Percentiles rank a stretch among this genome's conserved stretches.
phyloP scores from a whole-genome alignment of 768 basidiomycete species.

The Naematelia encephala region DNA sequence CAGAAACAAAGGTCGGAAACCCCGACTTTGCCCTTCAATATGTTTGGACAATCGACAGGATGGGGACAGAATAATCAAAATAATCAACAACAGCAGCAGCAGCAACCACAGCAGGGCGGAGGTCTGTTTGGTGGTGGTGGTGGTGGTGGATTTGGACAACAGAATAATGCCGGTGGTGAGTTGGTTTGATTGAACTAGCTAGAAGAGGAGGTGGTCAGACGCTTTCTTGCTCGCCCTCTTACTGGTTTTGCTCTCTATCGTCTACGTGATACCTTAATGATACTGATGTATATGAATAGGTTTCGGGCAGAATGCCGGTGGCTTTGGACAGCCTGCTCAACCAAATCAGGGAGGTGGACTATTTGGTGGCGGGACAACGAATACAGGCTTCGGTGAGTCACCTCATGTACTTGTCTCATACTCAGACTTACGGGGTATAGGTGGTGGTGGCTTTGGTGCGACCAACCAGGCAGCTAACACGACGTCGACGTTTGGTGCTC shows the following conservation, averaged over 20 bases:
- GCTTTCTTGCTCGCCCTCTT: too few species aligned
- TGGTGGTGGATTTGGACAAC: slow-evolving; percentile 46
- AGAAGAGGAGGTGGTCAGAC: too few species aligned
- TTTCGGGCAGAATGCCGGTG: slow-evolving; percentile 59
- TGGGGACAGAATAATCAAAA: slow-evolving; percentile 54
- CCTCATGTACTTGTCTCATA: neutral
- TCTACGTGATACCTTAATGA: too few species aligned
- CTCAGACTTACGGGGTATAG: neutral
- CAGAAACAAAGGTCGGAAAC: neutral
- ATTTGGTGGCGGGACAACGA: slow-evolving; percentile 21
- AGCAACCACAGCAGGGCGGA: slow-evolving; percentile 45
- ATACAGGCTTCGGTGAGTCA: slow-evolving; percentile 20
- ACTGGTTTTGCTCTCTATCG: too few species aligned
- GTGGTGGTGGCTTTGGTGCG: slow-evolving; percentile 50
- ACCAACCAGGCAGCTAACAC: neutral
- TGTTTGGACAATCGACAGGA: slow-evolving; percentile 42
- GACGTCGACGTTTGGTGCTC: slow-evolving; percentile 1
- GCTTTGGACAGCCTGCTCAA: slow-evolving; percentile 36
- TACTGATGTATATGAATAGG: slow-evolving; percentile 48
- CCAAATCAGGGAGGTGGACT: slow-evolving; percentile 21
- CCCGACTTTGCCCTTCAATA: slow-evolving; percentile 14
- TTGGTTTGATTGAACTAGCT: too few species aligned
- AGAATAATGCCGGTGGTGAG: slow-evolving; percentile 52
- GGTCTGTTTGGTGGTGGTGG: slow-evolving; percentile 25
- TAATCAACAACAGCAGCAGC: slow-evolving; percentile 61